Conservation (phyloP, 169 alveolate species). For the Plasmodium falciparum region DNA sequence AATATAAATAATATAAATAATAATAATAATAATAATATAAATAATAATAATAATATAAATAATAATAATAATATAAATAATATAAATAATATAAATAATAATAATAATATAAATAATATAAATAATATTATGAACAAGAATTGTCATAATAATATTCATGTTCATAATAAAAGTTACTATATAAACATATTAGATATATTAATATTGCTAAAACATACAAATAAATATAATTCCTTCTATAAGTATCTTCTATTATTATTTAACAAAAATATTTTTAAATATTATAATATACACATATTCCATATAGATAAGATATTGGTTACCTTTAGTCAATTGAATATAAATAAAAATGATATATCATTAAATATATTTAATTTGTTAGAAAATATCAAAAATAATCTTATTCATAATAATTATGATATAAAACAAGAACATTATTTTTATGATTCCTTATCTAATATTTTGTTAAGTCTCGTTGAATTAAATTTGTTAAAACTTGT, state of each 20-base stretch:
- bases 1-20: neutral
- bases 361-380: conserved; percentile 13
- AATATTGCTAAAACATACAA: conserved; percentile 15
- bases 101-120: no score
- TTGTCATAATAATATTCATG: neutral
- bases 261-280: conserved; percentile 17
- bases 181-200: conserved; percentile 34
- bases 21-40: no score
- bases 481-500: conserved; percentile 25
- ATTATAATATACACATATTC: conserved; percentile 30
- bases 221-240: neutral
- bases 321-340: conserved; percentile 30
- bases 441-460: conserved; percentile 35
- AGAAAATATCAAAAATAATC: conserved; percentile 44
- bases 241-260: conserved; percentile 21
- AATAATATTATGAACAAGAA: neutral
- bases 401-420: conserved; percentile 8
- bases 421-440: conserved; percentile 28
- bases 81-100: no score
- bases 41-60: no score
- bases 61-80: no score
- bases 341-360: conserved; percentile 7
- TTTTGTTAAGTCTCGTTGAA: conserved; percentile 24
- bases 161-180: conserved; percentile 39
- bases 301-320: conserved; percentile 55